A percentile compares a stretch with the other conserved stretches of the same genome.
These are phyloP conservation scores for Bremia lactucae DNA, from an alignment of 352 stramenopile genomes.

Conservation along the genomic window DNA sequence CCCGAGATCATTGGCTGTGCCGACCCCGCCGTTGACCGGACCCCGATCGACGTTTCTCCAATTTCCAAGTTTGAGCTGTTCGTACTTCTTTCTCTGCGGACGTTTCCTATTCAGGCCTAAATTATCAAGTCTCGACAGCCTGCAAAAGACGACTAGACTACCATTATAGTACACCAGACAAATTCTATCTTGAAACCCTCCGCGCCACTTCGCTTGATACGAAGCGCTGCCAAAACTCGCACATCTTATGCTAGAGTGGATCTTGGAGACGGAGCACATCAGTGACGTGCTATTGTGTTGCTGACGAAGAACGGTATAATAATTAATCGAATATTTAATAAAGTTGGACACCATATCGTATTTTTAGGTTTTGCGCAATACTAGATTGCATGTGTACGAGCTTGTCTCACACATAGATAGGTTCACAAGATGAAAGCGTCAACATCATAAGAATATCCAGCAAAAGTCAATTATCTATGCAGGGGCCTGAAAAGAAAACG, in stretches of 20 bases:
- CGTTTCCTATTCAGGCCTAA: slow-evolving; percentile 44
- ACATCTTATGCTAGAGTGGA: slow-evolving; percentile 12
- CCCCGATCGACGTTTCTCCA: slow-evolving; percentile 64
- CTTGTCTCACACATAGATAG: too few species aligned
- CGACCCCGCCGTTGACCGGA: slow-evolving; percentile 59
- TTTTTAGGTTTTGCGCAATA: too few species aligned
- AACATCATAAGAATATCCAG: too few species aligned
- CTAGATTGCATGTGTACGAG: too few species aligned
- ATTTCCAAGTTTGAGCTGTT: slow-evolving; percentile 67
- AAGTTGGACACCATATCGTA: too few species aligned
- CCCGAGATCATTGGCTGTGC: slow-evolving; percentile 63
- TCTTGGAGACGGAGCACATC: slow-evolving; percentile 6
- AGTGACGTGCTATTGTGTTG: too few species aligned
- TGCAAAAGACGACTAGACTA: slow-evolving; percentile 22
- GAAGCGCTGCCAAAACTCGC: slow-evolving; percentile 3
- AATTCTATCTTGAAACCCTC: neutral
- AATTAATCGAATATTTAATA: too few species aligned
- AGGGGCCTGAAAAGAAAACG: too few species aligned
- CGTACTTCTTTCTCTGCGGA: slow-evolving; percentile 60
- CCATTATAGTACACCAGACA: slow-evolving; percentile 17
- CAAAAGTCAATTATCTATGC: too few species aligned
- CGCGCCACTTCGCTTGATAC: neutral
- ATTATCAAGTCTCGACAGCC: slow-evolving; percentile 1
- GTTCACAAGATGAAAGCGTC: too few species aligned
- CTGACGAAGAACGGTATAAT: too few species aligned